These are phyloP conservation scores for Cantharellus anzutake DNA, from an alignment of 768 basidiomycete genomes.

Conservation along the genomic window DNA sequence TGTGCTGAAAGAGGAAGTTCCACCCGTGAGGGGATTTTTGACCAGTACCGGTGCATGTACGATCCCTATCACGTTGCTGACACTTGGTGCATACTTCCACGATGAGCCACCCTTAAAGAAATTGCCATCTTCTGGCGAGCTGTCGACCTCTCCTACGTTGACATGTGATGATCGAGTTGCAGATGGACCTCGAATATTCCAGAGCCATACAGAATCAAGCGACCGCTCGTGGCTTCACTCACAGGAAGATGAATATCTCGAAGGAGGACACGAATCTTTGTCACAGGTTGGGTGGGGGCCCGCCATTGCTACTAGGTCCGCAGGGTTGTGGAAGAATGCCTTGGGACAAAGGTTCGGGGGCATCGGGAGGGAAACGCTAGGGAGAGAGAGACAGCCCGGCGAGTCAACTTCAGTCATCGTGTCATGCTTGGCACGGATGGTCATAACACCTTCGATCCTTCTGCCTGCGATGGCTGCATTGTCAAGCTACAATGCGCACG, in stretches of 20 bases:
- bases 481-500: slow-evolving; percentile 35
- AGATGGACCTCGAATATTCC: background rate
- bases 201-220: background rate
- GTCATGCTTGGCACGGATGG: slow-evolving; percentile 69
- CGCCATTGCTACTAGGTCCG: too few relatives aligned
- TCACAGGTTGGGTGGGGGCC: too few relatives aligned
- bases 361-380: slow-evolving; percentile 2
- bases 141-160: slow-evolving; percentile 14
- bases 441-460: slow-evolving; percentile 60
- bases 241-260: background rate
- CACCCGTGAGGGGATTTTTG: slow-evolving; percentile 49
- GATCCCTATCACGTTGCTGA: slow-evolving; percentile 76
- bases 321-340: slow-evolving; percentile 10
- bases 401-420: slow-evolving; percentile 71
- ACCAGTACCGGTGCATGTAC: slow-evolving; percentile 52
- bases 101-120: background rate
- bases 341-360: slow-evolving; percentile 8
- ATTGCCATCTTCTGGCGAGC: slow-evolving; percentile 6
- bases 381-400: slow-evolving; percentile 20
- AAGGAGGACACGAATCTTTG: background rate
- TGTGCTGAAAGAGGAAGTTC: slow-evolving; percentile 40
- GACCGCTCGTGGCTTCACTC: background rate
- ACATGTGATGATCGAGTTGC: background rate
- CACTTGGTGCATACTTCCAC: slow-evolving; percentile 83
- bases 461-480: slow-evolving; percentile 56